These are phyloP conservation scores for Vanrija sp. DNA, from an alignment of 1,284 basidiomycete species.

Conservation along the genomic window DNA sequence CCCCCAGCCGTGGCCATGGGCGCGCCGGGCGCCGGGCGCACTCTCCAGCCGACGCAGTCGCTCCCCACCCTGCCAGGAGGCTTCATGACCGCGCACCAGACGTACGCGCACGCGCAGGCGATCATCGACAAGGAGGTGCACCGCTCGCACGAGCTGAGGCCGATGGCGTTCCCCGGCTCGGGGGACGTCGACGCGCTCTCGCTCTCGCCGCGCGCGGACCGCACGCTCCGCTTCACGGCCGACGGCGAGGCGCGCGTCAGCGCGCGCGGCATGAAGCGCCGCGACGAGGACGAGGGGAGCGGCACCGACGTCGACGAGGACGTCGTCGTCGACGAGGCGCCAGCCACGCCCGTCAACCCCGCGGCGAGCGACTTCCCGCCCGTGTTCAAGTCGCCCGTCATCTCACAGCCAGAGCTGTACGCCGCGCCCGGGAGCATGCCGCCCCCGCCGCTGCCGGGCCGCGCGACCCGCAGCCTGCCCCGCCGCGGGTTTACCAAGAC, in stretches of 20 bases:
- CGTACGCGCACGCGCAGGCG: constrained; percentile 21
- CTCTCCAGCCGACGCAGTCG: constrained; percentile 34
- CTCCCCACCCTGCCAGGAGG: constrained; percentile 23
- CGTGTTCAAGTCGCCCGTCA: constrained; percentile 30
- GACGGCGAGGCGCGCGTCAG: constrained; percentile 16
- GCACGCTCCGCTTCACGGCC: constrained; percentile 16
- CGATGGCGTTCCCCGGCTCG: constrained; percentile 18
- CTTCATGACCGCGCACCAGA: constrained; percentile 27
- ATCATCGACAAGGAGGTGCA: constrained; percentile 30
- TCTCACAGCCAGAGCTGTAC: constrained; percentile 36
- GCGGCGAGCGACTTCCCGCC: constrained; percentile 36
- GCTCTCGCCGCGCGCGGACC: constrained; percentile 10
- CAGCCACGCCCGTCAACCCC: not conserved
- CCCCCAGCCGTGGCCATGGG: constrained; percentile 20
- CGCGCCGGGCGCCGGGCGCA: constrained; percentile 5
- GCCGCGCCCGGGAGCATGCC: constrained; percentile 1
- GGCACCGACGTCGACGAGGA: constrained; percentile 5
- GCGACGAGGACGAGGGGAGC: not conserved
- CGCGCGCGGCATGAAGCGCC: constrained; percentile 16
- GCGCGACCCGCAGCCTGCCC: constrained; percentile 8
- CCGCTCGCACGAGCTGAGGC: constrained; percentile 30
- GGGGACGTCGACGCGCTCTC: constrained; percentile 4
- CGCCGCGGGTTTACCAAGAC: constrained; percentile 28
- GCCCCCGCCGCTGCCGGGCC: constrained; percentile 10
- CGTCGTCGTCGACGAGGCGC: not conserved